Evolutionary conservation across 805 yeast genomes (phyloP), one percentile per base, ranked within the genome.

Genomic region (Pichia heedii): DNA sequence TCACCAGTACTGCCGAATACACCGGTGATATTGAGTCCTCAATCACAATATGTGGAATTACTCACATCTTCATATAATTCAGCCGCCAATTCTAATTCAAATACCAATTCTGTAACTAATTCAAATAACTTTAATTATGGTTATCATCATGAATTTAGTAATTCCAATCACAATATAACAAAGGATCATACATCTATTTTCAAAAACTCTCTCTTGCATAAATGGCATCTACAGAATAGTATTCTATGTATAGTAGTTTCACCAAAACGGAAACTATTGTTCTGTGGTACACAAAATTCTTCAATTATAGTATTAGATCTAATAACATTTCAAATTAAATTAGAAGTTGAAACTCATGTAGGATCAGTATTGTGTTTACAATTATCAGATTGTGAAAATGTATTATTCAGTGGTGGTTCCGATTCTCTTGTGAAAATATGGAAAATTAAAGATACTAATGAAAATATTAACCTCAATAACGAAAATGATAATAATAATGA

Each of bases 251-350:
- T 79, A 4, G 73, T 76, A 8, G 71, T 83, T 9, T 78, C 83
- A 20, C 83, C 85, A 0, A 60, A 62, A 22, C 67, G 70, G 45
- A 71, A 71, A 29, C 60, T 82, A 8, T 50, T 90, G 5, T 84
- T 85, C 57, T 93, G 95, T 43, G 98, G 98, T 10, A 87, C 96
- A 1, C 95, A 89, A 51, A 85, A 84, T 54, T 84, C 93, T 11
- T 76, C 75, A 50, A 81, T 90, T 34, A 62, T 85, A 33, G 81
- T 85, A 1, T 79, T 73, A 55, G 90, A 86, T 53, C 65, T 84
- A 42, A 62, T 61, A 5, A 79, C 84, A 1, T 90, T 76, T 58
- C 79, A 79, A 50, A 67, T 70, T 40, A 72, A 71, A 37, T 60
- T 68, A 33, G 68, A 66, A 10, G 62, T 84, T 19, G 68, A 68